Conservation (phyloP, 163 green algal species). For the Scenedesmus sp. region DNA sequence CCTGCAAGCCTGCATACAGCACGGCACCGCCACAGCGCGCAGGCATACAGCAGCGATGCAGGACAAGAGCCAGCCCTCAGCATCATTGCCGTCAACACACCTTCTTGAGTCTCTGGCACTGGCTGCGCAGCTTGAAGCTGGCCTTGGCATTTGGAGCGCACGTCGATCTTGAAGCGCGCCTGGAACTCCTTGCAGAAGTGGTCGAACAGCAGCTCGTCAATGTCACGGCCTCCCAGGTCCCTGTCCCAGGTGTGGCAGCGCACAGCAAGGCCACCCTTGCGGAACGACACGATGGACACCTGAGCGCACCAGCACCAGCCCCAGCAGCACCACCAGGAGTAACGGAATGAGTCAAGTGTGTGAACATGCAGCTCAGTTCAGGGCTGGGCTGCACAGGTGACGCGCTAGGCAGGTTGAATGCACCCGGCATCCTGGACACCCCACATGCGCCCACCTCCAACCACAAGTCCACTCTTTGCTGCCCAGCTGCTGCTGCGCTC, state of each 20-base stretch:
- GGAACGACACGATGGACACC: conserved; percentile 95
- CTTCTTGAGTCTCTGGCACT: conserved; percentile 88
- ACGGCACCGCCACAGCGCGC: not conserved
- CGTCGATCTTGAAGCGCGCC: conserved; percentile 90
- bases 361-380: not conserved
- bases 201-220: conserved; percentile 95
- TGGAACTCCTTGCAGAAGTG: conserved; percentile 89
- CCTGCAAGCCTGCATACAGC: not conserved
- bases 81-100: not conserved
- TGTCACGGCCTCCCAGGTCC: conserved; percentile 93
- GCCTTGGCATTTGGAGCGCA: conserved; percentile 88
- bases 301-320: conserved; percentile 61
- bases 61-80: not conserved
- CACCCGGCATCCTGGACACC: not conserved
- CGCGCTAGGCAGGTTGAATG: not conserved
- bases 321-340: not conserved
- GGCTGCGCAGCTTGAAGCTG: conserved; percentile 88
- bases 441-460: not conserved
- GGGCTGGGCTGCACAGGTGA: not conserved
- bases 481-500: not conserved
- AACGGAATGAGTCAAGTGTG: too few relatives aligned
- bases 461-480: not conserved
- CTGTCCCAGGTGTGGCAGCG: conserved; percentile 92
- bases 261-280: conserved; percentile 92
- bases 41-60: not conserved